Evolutionary conservation across 2,329 filamentous ascomycete species (phyloP).

Genomic region (Paradendryphiella salina): DNA sequence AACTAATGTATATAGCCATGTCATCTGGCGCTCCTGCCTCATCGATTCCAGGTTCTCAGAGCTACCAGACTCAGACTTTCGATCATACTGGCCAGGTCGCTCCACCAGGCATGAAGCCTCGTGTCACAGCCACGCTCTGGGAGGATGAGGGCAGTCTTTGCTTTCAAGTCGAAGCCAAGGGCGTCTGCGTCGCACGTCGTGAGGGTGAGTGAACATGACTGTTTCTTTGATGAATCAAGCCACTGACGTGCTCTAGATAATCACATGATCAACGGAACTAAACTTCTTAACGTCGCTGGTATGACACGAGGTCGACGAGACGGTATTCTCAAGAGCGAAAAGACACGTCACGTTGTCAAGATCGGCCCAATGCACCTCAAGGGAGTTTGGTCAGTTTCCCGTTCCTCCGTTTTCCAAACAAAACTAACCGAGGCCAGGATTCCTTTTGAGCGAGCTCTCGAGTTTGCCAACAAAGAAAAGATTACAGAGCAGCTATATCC

Average conservation of each 20-base stretch:
- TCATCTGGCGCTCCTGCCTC: slow-evolving; percentile 37
- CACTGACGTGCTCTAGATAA: slow-evolving; percentile 65
- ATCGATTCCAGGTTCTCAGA: slow-evolving; percentile 36
- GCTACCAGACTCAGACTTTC: slow-evolving; percentile 58
- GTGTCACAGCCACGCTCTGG: slow-evolving; percentile 95
- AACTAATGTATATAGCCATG: slow-evolving; percentile 36
- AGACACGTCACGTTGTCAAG: slow-evolving; percentile 94
- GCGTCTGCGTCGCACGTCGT: slow-evolving; percentile 90
- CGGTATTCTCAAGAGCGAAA: slow-evolving; percentile 97
- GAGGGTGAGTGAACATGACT: slow-evolving; percentile 65
- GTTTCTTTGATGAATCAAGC: background rate
- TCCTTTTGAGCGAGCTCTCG: slow-evolving; percentile 93
- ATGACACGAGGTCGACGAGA: slow-evolving; percentile 97
- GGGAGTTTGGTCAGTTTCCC: slow-evolving; percentile 55
- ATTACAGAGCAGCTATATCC: slow-evolving; percentile 95
- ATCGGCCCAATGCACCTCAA: slow-evolving; percentile 99
- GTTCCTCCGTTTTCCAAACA: background rate
- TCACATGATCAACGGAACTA: slow-evolving; percentile 99
- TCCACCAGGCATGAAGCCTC: slow-evolving; percentile 91
- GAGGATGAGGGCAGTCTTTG: slow-evolving; percentile 97
- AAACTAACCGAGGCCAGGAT: slow-evolving; percentile 65
- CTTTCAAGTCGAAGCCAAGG: slow-evolving; percentile 95
- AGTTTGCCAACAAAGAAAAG: slow-evolving; percentile 99
- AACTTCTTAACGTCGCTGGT: slow-evolving; percentile 92
- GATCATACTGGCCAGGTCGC: slow-evolving; percentile 92